Base-by-base conservation (phyloP, 1,284 basidiomycete genomes). In the Rhodotorula sp. region DNA sequence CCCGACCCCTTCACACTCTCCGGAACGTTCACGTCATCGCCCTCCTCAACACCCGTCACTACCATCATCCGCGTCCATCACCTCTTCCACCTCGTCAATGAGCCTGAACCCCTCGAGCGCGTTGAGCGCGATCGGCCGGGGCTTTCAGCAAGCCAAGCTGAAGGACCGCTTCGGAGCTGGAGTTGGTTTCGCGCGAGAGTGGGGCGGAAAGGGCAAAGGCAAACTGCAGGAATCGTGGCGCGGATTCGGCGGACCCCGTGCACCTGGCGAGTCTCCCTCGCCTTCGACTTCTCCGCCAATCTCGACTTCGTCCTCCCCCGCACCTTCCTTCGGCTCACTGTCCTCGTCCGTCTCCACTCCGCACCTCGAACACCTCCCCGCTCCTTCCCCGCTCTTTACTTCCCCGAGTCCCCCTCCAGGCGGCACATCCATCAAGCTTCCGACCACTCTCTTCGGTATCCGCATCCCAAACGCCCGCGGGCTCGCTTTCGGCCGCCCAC, bases 121-220 rank as follows among this genome's bases (percentile, higher is more conserved):
- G 5, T 22, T 15, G 29, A 22, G 17, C 24, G 57, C 39, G 1
- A 30, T 62, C n/a, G 34, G 30, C 5, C 54, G 60, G 6, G 54
- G 59, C 11, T n/a, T 57, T 24, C 49, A 62, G 48, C 59, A 60
- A 58, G 57, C 55, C 27, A 65, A 66, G 22, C 39, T 72, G 34
- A 70, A 57, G 24, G 68, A 70, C 61, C 58, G 63, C 7, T 52
- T 73, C 49, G 69, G 47, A 17, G 66, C 72, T 0, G 68, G 65
- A 17, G 63, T 54, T 4, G 66, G 60, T 0, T 56, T 68, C 29
- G 66, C 65, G 10, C 39, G 55, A 17, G 68, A 71, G 36, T 73
- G 72, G 72, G 63, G 66, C n/a, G 63, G 63, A 0, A 68, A 68
- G 30, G 69, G 66, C 6, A 58, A 55, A n/a, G 64, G 49, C 11